Evolutionary conservation across 129 eudicot genomes (phyloP).

Genomic region (Artemisia annua): DNA sequence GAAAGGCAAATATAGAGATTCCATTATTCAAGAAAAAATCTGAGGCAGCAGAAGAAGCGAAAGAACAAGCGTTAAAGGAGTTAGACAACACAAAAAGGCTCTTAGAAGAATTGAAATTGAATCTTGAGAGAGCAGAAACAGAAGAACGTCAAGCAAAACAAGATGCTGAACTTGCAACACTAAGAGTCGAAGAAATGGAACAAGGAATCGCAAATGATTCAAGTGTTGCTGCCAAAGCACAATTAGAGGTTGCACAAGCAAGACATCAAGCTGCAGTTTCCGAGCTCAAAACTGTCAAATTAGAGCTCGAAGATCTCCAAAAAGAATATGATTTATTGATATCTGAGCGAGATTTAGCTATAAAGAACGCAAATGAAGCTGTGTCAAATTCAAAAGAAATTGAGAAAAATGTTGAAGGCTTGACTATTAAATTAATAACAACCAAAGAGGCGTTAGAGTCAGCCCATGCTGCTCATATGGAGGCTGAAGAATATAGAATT

Average conservation of each 20-base stretch:
- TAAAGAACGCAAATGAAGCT: conserved; percentile 62
- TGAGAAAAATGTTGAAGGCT: conserved; percentile 71
- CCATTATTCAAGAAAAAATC: conserved; percentile 61
- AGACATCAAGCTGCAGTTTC: conserved; percentile 62
- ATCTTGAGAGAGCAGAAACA: conserved; percentile 70
- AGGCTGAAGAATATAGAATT: conserved; percentile 77
- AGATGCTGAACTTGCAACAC: conserved; percentile 78
- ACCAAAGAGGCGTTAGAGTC: conserved; percentile 76
- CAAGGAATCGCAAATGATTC: conserved; percentile 83
- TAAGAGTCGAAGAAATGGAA: conserved; percentile 76
- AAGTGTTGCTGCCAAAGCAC: conserved; percentile 76
- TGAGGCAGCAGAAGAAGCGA: conserved; percentile 71
- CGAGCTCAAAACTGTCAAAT: conserved; percentile 49
- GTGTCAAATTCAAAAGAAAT: conserved; percentile 51
- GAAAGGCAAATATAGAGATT: conserved; percentile 64
- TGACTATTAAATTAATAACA: conserved; percentile 68
- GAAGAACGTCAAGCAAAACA: conserved; percentile 88
- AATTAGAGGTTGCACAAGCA: conserved; percentile 78
- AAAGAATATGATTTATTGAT: conserved; percentile 47
- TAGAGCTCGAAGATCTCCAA: conserved; percentile 51
- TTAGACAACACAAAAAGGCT: conserved; percentile 70
- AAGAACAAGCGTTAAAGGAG: conserved; percentile 58
- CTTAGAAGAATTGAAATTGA: conserved; percentile 72
- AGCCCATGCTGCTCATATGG: conserved; percentile 79
- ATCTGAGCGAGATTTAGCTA: conserved; percentile 51